Evolutionary conservation across 2,329 filamentous ascomycete genomes (phyloP).

Genomic region (Penicillium fuscoglaucum): DNA sequence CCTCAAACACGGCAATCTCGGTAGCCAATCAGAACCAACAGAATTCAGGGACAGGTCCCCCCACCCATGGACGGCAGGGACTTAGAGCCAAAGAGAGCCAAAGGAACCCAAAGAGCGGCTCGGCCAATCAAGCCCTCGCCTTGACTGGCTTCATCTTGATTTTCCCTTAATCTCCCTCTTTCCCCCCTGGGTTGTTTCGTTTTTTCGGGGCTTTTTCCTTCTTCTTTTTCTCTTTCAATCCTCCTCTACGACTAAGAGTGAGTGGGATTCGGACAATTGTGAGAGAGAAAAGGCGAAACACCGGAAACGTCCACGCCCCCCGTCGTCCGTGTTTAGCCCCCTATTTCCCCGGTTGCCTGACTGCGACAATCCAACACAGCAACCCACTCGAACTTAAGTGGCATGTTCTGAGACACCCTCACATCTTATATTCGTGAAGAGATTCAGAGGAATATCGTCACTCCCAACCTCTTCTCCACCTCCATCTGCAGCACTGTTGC

Average conservation of each 20-base stretch:
- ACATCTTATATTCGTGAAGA: neutral
- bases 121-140: slow-evolving; percentile 10
- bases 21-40: neutral
- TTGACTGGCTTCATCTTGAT: slow-evolving; percentile 13
- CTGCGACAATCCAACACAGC: slow-evolving; percentile 2
- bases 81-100: slow-evolving; percentile 1
- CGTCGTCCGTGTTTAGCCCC: slow-evolving; percentile 6
- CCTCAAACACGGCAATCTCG: neutral
- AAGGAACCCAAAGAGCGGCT: slow-evolving; percentile 10
- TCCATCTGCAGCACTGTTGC: slow-evolving; percentile 19
- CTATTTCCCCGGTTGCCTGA: slow-evolving; percentile 11
- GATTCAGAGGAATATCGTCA: neutral
- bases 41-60: neutral
- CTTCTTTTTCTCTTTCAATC: slow-evolving; percentile 1
- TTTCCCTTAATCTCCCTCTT: slow-evolving; percentile 4
- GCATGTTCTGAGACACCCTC: neutral
- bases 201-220: neutral
- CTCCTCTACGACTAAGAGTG: slow-evolving; percentile 2
- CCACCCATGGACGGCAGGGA: neutral
- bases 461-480: neutral
- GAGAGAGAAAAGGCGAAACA: neutral
- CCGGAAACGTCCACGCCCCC: neutral
- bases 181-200: neutral
- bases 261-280: neutral
- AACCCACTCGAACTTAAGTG: slow-evolving; percentile 1